These are phyloP conservation scores for Aspergillus sp. DNA, from an alignment of 2,329 filamentous ascomycete genomes.

Conservation along the genomic window DNA sequence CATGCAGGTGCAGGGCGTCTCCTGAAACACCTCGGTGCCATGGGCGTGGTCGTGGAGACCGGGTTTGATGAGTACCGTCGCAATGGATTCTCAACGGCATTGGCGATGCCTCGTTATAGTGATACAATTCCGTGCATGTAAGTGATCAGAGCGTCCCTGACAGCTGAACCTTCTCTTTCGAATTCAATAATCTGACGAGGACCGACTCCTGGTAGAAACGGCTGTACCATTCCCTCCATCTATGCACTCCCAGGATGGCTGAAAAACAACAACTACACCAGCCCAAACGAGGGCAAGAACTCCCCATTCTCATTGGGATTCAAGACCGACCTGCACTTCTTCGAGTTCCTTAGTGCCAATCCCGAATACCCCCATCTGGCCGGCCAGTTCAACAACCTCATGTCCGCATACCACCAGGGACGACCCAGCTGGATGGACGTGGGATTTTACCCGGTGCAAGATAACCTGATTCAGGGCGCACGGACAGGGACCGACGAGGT, in stretches of 20 bases:
- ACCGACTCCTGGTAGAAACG: slow-evolving; percentile 1
- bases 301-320: slow-evolving; percentile 25
- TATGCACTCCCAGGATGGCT: slow-evolving; percentile 22
- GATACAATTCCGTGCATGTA: slow-evolving; percentile 30
- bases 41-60: slow-evolving; percentile 35
- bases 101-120: slow-evolving; percentile 23
- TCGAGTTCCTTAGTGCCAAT: slow-evolving; percentile 23
- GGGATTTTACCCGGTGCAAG: slow-evolving; percentile 28
- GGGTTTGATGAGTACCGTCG: slow-evolving; percentile 32
- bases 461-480: slow-evolving; percentile 29
- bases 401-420: slow-evolving; percentile 19
- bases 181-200: slow-evolving; percentile 19
- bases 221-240: neutral
- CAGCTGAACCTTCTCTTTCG: neutral
- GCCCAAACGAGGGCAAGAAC: slow-evolving; percentile 21
- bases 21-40: slow-evolving; percentile 36
- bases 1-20: slow-evolving; percentile 24
- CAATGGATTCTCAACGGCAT: slow-evolving; percentile 31
- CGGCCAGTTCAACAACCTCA: slow-evolving; percentile 23
- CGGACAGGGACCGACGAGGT: slow-evolving; percentile 11
- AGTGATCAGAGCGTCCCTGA: neutral
- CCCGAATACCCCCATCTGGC: slow-evolving; percentile 22
- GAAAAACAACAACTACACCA: slow-evolving; percentile 23
- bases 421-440: slow-evolving; percentile 25
- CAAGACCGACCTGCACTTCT: slow-evolving; percentile 23